Evolutionary conservation across 2,329 filamentous ascomycete species (phyloP).

Genomic region (Ophiognomonia clavigignenti-juglandacearum): DNA sequence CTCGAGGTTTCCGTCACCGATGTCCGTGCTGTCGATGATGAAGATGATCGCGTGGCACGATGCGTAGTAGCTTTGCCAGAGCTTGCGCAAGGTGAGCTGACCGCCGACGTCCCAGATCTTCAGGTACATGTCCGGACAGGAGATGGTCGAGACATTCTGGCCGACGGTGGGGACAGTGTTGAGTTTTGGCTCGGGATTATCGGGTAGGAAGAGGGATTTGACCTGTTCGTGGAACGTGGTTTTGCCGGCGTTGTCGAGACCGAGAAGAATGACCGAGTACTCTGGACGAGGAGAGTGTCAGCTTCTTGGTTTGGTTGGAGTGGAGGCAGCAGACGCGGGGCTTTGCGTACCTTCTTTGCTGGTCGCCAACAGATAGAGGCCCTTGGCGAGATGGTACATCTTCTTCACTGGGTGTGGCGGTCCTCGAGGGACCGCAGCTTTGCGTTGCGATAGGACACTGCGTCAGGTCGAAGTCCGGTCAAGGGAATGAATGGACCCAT

Average conservation of each 20-base stretch:
- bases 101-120: conserved; percentile 99
- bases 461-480: too few relatives aligned
- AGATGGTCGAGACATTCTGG: conserved; percentile 91
- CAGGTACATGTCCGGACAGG: conserved; percentile 89
- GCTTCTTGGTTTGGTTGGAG: not conserved
- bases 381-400: conserved; percentile 97
- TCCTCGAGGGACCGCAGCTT: conserved; percentile 11
- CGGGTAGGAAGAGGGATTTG: conserved; percentile 75
- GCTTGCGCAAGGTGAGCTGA: conserved; percentile 78
- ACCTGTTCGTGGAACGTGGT: conserved; percentile 97
- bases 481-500: too few relatives aligned
- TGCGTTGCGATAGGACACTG: conserved; percentile 1
- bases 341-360: conserved; percentile 81
- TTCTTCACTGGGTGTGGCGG: conserved; percentile 10
- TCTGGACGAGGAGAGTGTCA: conserved; percentile 46
- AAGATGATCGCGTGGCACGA: conserved; percentile 96
- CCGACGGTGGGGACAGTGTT: conserved; percentile 96
- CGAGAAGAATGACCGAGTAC: conserved; percentile 94
- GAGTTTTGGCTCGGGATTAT: conserved; percentile 57
- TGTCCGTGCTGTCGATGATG: conserved; percentile 91
- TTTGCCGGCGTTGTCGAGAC: conserved; percentile 97
- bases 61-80: conserved; percentile 95
- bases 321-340: not conserved
- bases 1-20: conserved; percentile 73
- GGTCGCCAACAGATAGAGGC: conserved; percentile 89